These are phyloP conservation scores for Jamesozyma gamospora DNA, from an alignment of 805 yeast species.

Conservation along the genomic window DNA sequence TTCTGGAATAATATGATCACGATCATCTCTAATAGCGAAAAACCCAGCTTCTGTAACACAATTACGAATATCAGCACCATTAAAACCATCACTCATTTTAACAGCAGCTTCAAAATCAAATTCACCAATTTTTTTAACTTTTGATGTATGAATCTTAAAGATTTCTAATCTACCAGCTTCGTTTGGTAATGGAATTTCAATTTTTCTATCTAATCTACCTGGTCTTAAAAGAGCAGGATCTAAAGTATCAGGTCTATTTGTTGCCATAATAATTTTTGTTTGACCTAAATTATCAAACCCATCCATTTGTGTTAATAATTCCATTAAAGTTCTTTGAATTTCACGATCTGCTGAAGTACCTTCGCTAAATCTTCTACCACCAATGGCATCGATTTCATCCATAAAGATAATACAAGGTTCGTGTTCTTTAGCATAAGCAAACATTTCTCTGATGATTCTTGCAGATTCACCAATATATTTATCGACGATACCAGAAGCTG, in stretches of 20 bases:
- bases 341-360: conserved; percentile 99
- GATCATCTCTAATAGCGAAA: conserved; percentile 94
- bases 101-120: conserved; percentile 95
- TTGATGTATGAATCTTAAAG: conserved; percentile 83
- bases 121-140: conserved; percentile 84
- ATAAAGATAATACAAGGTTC: conserved; percentile 96
- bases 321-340: conserved; percentile 96
- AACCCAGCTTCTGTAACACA: conserved; percentile 98
- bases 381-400: conserved; percentile 99
- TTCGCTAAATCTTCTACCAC: conserved; percentile 94
- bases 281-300: conserved; percentile 95
- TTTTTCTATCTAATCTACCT: conserved; percentile 92
- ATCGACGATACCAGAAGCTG: conserved; percentile 96
- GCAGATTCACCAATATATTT: conserved; percentile 98
- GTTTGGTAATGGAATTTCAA: conserved; percentile 90
- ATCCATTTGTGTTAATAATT: conserved; percentile 93
- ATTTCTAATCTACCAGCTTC: conserved; percentile 92
- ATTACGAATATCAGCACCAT: conserved; percentile 96
- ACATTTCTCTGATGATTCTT: conserved; percentile 93
- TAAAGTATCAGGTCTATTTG: conserved; percentile 96
- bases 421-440: conserved; percentile 93
- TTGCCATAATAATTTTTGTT: conserved; percentile 96
- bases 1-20: conserved; percentile 86
- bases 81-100: conserved; percentile 97
- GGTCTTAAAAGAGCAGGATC: conserved; percentile 97